phyloP scores from a whole-genome alignment of 208 protist species.

The Leishmania gerbilli region DNA sequence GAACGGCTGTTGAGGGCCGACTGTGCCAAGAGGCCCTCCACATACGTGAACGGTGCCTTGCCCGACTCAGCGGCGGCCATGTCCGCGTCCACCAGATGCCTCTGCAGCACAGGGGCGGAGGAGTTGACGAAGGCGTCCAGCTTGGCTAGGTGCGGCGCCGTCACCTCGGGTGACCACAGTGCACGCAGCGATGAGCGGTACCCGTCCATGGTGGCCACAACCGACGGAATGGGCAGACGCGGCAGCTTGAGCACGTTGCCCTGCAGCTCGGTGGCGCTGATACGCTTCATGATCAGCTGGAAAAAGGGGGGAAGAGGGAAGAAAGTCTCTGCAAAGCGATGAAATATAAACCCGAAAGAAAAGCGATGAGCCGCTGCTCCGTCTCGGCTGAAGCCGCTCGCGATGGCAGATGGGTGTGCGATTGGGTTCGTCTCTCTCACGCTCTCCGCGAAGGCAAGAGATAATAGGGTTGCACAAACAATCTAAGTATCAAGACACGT shows the following conservation, averaged over 20 bases:
- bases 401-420: background rate
- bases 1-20: conserved; percentile 56
- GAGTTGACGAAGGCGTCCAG: conserved; percentile 67
- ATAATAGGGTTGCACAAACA: background rate
- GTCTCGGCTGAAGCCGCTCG: background rate
- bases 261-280: conserved; percentile 49
- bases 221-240: conserved; percentile 72
- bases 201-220: conserved; percentile 56
- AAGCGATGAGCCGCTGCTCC: background rate
- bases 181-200: conserved; percentile 63
- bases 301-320: background rate
- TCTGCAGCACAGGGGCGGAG: conserved; percentile 64
- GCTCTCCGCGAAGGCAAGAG: background rate
- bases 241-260: conserved; percentile 80
- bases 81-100: conserved; percentile 65
- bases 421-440: background rate
- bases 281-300: conserved; percentile 55
- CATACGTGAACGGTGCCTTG: conserved; percentile 66
- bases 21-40: conserved; percentile 62
- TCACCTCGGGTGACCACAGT: conserved; percentile 59
- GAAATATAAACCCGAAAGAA: background rate
- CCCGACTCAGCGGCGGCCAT: conserved; percentile 39
- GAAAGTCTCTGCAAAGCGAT: background rate
- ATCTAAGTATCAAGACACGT: background rate
- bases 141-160: conserved; percentile 58